Conservation (phyloP, 192 early-diverging fungal genomes). For the Coemansia sp. region DNA sequence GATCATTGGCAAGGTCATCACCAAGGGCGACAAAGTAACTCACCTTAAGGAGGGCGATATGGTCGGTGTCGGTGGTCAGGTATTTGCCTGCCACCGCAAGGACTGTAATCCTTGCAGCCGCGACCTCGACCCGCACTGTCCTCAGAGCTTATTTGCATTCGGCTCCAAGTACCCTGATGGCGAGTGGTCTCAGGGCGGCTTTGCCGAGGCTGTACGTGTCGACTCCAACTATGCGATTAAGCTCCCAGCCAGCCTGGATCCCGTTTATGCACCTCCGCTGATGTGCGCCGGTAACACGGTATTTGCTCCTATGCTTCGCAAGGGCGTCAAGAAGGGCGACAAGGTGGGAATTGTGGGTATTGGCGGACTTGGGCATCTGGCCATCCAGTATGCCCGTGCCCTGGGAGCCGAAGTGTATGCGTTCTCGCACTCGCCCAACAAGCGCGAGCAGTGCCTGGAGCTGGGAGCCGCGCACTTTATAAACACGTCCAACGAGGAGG, state of each 20-base stretch:
- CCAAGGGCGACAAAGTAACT: slow-evolving; percentile 57
- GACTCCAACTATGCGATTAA: slow-evolving; percentile 61
- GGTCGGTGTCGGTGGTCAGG: slow-evolving; percentile 68
- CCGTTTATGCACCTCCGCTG: slow-evolving; percentile 65
- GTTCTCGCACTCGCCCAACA: slow-evolving; percentile 56
- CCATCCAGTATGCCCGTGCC: slow-evolving; percentile 61
- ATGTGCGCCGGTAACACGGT: slow-evolving; percentile 83
- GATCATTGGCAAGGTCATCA: slow-evolving; percentile 61
- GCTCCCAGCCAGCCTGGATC: slow-evolving; percentile 54
- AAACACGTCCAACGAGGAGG: slow-evolving; percentile 24
- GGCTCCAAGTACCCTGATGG: slow-evolving; percentile 58
- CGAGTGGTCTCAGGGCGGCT: slow-evolving; percentile 54
- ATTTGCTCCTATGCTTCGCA: slow-evolving; percentile 64
- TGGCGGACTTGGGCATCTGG: slow-evolving; percentile 75
- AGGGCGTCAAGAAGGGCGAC: slow-evolving; percentile 59
- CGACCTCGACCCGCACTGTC: slow-evolving; percentile 46
- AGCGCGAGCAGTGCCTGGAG: slow-evolving; percentile 56
- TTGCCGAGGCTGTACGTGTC: slow-evolving; percentile 62
- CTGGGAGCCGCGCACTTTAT: slow-evolving; percentile 61
- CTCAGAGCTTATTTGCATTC: slow-evolving; percentile 46
- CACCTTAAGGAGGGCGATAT: slow-evolving; percentile 59
- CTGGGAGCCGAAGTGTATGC: slow-evolving; percentile 53
- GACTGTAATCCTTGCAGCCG: slow-evolving; percentile 56
- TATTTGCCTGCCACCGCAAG: slow-evolving; percentile 51
- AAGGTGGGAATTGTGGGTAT: slow-evolving; percentile 72